phyloP scores from a whole-genome alignment of 164 flowering plant species.

The Echeveria elegans region DNA sequence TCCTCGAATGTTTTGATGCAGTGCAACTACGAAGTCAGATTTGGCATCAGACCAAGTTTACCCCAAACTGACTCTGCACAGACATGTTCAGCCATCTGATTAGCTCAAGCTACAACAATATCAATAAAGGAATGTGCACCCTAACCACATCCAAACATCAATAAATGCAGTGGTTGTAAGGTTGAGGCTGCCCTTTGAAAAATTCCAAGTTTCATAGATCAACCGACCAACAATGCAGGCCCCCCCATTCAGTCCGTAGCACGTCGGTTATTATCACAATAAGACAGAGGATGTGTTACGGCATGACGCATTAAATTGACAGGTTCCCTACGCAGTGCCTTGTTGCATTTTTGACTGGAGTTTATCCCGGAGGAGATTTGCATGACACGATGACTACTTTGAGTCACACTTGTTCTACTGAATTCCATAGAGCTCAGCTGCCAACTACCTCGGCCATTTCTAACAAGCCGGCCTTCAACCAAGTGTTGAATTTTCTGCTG shows the following conservation, averaged over 20 bases:
- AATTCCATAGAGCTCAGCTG: neutral
- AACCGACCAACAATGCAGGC: neutral
- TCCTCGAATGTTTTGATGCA: no score
- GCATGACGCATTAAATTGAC: neutral
- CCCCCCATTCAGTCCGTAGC: neutral
- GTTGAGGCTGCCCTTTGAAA: neutral
- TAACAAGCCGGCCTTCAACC: neutral
- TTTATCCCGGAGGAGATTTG: neutral
- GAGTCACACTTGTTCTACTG: neutral
- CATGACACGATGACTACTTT: neutral
- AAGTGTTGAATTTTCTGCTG: neutral
- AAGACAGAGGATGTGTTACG: neutral
- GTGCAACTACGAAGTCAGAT: no score
- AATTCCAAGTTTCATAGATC: neutral
- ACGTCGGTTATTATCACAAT: neutral
- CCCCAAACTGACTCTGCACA: neutral
- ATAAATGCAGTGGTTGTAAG: slow-evolving; percentile 5
- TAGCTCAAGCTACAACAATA: slow-evolving; percentile 1
- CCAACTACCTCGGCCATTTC: neutral
- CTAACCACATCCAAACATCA: neutral
- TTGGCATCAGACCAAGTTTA: neutral
- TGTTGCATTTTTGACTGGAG: neutral
- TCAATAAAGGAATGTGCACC: slow-evolving; percentile 6
- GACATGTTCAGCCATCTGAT: neutral
- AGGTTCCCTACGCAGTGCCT: neutral